phyloP scores from a whole-genome alignment of 352 stramenopile genomes.

The Globisporangium sylvaticum region DNA sequence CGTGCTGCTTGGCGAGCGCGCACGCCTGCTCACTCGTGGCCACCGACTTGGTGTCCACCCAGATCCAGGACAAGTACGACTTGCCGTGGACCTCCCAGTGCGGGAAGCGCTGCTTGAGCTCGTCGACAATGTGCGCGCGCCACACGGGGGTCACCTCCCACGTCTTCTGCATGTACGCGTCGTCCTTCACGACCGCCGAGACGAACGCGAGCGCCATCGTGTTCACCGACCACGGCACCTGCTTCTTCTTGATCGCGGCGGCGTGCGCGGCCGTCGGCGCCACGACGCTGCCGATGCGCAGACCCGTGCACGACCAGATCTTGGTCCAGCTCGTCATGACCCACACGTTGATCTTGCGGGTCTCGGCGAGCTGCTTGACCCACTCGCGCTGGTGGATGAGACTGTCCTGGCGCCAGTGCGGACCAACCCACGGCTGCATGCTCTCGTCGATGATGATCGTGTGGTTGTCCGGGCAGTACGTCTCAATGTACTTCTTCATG shows the following conservation, averaged over 20 bases:
- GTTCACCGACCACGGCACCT: slow-evolving; percentile 91
- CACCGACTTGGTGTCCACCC: slow-evolving; percentile 80
- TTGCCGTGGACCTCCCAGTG: slow-evolving; percentile 68
- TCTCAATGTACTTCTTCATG: slow-evolving; percentile 89
- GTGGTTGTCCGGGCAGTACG: slow-evolving; percentile 75
- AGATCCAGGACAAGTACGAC: slow-evolving; percentile 84
- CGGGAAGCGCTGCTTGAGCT: slow-evolving; percentile 58
- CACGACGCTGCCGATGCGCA: slow-evolving; percentile 86
- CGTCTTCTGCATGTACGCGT: slow-evolving; percentile 74
- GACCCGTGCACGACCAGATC: slow-evolving; percentile 90
- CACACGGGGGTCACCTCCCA: slow-evolving; percentile 83
- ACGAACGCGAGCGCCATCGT: slow-evolving; percentile 87
- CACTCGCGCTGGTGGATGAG: slow-evolving; percentile 87
- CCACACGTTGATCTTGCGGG: slow-evolving; percentile 85
- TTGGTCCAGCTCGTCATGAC: slow-evolving; percentile 92
- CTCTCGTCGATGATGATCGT: slow-evolving; percentile 91
- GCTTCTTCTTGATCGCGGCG: slow-evolving; percentile 86
- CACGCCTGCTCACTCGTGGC: slow-evolving; percentile 54
- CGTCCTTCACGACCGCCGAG: slow-evolving; percentile 77
- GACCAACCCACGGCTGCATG: slow-evolving; percentile 89
- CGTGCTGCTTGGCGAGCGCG: slow-evolving; percentile 72
- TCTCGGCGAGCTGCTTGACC: slow-evolving; percentile 66
- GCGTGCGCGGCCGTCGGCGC: slow-evolving; percentile 74
- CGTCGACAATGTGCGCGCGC: slow-evolving; percentile 54
- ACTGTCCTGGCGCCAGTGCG: slow-evolving; percentile 78